A percentile compares a stretch with the other conserved stretches of the same genome.
These are phyloP conservation scores for Kazachstania viticola DNA, from an alignment of 805 yeast genomes.

Conservation along the genomic window DNA sequence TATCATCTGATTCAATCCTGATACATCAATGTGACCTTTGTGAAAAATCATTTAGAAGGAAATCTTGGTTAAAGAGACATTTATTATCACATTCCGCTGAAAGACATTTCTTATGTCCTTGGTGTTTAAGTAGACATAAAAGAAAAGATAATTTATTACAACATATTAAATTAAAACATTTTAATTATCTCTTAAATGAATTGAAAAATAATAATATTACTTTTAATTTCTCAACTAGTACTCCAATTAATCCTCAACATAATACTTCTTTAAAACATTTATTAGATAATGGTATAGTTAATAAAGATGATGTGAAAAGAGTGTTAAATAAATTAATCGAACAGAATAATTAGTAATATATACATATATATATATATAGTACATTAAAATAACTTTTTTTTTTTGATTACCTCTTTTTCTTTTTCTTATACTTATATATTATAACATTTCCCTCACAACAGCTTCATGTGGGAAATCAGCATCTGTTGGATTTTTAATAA, in stretches of 20 bases:
- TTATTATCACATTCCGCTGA: slow-evolving; percentile 23
- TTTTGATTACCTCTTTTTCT: neutral
- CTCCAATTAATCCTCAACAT: neutral
- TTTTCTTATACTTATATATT: no score
- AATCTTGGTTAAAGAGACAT: slow-evolving; percentile 28
- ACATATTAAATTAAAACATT: slow-evolving; percentile 26
- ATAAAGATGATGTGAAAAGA: slow-evolving; percentile 22
- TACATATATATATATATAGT: no score
- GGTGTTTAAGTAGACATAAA: slow-evolving; percentile 26
- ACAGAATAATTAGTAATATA: slow-evolving; percentile 8
- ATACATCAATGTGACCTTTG: slow-evolving; percentile 23
- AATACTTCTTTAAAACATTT: slow-evolving; percentile 8
- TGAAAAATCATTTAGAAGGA: slow-evolving; percentile 22
- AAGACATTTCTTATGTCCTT: slow-evolving; percentile 23
- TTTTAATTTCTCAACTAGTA: slow-evolving; percentile 2
- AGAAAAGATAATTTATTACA: slow-evolving; percentile 26
- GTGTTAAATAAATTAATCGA: slow-evolving; percentile 14
- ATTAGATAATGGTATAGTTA: slow-evolving; percentile 17
- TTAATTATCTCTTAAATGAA: slow-evolving; percentile 16
- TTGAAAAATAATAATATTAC: slow-evolving; percentile 5
- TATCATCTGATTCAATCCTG: neutral
- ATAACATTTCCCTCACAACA: slow-evolving; percentile 33
- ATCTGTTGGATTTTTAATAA: slow-evolving; percentile 29
- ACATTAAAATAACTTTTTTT: neutral
- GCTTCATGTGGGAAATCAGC: slow-evolving; percentile 34